phyloP scores from a whole-genome alignment of 1,139 yeast genomes.

The Candida smagusa region DNA sequence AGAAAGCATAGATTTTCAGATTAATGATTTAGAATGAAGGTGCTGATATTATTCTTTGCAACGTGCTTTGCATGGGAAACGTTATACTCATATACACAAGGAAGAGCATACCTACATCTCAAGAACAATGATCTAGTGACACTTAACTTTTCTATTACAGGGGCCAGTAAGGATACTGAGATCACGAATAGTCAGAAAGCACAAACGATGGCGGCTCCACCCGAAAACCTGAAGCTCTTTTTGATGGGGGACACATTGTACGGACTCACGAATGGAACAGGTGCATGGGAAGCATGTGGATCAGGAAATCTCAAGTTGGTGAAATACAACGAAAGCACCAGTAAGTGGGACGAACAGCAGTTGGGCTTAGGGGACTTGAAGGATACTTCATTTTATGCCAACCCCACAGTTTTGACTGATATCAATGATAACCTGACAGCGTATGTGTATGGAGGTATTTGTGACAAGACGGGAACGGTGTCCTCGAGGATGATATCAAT shows the following conservation, averaged over 20 bases:
- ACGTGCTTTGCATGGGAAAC: constrained; percentile 26
- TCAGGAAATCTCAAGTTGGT: constrained; percentile 23
- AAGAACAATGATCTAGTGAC: constrained; percentile 35
- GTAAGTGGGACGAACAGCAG: constrained; percentile 23
- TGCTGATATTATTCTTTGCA: constrained; percentile 1
- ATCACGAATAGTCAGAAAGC: constrained; percentile 21
- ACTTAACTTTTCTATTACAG: constrained; percentile 35
- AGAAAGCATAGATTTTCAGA: too few relatives aligned
- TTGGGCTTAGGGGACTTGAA: constrained; percentile 22
- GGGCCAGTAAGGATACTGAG: constrained; percentile 18
- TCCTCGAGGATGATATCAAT: constrained; percentile 37
- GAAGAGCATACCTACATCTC: constrained; percentile 34
- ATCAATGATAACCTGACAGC: constrained; percentile 27
- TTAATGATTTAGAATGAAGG: neutral
- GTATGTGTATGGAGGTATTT: constrained; percentile 50
- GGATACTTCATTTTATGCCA: constrained; percentile 30
- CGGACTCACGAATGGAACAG: constrained; percentile 19
- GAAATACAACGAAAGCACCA: constrained; percentile 17
- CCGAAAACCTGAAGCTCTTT: constrained; percentile 31
- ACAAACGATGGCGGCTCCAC: constrained; percentile 27
- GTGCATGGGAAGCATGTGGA: constrained; percentile 25
- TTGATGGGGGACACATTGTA: constrained; percentile 28
- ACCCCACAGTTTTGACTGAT: constrained; percentile 38
- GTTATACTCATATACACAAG: constrained; percentile 33
- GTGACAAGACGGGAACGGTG: constrained; percentile 18